Conservation (phyloP, 2,329 filamentous ascomycete genomes). For the Scedosporium minutisporum region DNA sequence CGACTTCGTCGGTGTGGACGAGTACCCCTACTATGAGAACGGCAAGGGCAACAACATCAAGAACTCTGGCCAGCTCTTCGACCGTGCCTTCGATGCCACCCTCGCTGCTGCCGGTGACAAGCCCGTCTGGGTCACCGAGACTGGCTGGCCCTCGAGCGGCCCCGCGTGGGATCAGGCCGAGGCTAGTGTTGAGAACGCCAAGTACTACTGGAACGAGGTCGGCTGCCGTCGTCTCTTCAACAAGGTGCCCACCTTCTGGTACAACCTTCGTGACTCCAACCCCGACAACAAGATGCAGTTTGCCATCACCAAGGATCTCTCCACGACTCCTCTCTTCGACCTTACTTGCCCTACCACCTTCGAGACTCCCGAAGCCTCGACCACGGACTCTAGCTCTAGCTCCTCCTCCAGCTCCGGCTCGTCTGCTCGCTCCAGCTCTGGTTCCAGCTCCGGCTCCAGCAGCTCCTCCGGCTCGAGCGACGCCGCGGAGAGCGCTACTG, state of each 20-base stretch:
- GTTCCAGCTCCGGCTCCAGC: neutral
- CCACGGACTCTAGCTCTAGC: neutral
- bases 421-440: neutral
- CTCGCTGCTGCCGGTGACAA: conserved; percentile 51
- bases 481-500: neutral
- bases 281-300: conserved; percentile 56
- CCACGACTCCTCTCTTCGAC: conserved; percentile 50
- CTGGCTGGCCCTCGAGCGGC: conserved; percentile 77
- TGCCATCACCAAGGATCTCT: conserved; percentile 53
- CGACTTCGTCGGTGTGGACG: conserved; percentile 78
- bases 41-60: conserved; percentile 57
- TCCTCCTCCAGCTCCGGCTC: neutral
- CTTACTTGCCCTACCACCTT: conserved; percentile 43
- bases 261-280: conserved; percentile 60
- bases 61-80: conserved; percentile 57
- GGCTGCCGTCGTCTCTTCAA: conserved; percentile 58
- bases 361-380: conserved; percentile 3
- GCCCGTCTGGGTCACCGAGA: conserved; percentile 79
- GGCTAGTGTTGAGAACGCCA: conserved; percentile 56
- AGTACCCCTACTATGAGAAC: conserved; percentile 76
- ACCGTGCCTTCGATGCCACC: conserved; percentile 55
- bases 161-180: conserved; percentile 50
- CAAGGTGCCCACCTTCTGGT: conserved; percentile 63
- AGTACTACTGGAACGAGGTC: conserved; percentile 70
- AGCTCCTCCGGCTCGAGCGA: neutral